These are phyloP conservation scores for Dillenia turbinata DNA, from an alignment of 164 flowering plant genomes.

Conservation along the genomic window DNA sequence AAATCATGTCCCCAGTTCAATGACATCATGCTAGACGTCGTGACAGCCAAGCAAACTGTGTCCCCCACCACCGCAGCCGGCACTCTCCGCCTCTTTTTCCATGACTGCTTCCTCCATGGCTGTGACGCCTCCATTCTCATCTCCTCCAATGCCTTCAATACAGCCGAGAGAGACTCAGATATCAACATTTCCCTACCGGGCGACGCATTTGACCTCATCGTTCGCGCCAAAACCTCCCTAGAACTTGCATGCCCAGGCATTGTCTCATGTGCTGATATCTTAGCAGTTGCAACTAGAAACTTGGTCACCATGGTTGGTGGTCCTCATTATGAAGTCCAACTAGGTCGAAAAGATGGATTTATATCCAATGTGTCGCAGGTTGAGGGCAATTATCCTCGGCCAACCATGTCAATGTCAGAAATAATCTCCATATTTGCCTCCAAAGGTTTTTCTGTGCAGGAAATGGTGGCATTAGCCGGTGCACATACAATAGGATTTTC, in stretches of 20 bases:
- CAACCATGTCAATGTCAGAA: constrained; percentile 28
- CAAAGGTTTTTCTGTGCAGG: constrained; percentile 49
- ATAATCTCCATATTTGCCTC: constrained; percentile 33
- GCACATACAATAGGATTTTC: constrained; percentile 80
- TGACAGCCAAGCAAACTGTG: constrained; percentile 43
- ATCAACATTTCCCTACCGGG: constrained; percentile 73
- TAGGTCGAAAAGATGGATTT: constrained; percentile 62
- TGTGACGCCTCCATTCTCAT: constrained; percentile 65
- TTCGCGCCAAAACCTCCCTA: constrained; percentile 50
- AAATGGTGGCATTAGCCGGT: constrained; percentile 59
- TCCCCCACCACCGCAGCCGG: constrained; percentile 68
- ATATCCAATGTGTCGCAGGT: constrained; percentile 35
- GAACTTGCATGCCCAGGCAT: constrained; percentile 66
- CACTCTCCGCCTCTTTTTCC: constrained; percentile 57
- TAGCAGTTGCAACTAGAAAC: constrained; percentile 54
- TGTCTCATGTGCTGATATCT: constrained; percentile 74
- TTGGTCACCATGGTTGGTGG: constrained; percentile 70
- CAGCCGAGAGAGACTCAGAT: constrained; percentile 68
- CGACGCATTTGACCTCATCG: constrained; percentile 61
- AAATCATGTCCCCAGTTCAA: constrained; percentile 40
- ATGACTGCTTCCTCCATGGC: constrained; percentile 58
- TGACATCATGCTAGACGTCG: constrained; percentile 29
- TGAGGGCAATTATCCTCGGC: constrained; percentile 24
- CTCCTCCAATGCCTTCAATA: constrained; percentile 45
- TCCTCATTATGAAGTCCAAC: constrained; percentile 39